A percentile compares a stretch with the other conserved stretches of the same genome.
These are phyloP conservation scores for Heritiera littoralis DNA, from an alignment of 345 rosid species.

Conservation along the genomic window DNA sequence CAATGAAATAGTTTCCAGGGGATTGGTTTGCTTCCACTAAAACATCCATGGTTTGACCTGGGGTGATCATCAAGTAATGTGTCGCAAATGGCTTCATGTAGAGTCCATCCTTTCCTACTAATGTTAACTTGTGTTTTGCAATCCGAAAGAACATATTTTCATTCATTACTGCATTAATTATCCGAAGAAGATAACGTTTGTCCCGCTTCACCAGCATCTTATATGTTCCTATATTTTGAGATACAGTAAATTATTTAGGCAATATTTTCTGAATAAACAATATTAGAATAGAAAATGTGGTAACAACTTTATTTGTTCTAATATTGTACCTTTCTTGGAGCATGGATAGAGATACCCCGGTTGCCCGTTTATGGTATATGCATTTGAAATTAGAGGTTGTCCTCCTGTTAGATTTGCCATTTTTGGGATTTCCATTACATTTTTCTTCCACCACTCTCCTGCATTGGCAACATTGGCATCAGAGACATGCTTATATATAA, in stretches of 20 bases:
- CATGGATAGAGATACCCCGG: slow-evolving; percentile 42
- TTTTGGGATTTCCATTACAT: slow-evolving; percentile 30
- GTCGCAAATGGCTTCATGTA: slow-evolving; percentile 47
- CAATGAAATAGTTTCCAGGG: slow-evolving; percentile 48
- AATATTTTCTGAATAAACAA: neutral
- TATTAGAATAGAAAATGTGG: too few relatives aligned
- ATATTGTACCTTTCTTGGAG: slow-evolving; percentile 29
- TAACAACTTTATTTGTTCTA: neutral
- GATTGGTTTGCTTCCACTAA: slow-evolving; percentile 49
- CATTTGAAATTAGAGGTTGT: slow-evolving; percentile 36
- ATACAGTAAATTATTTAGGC: neutral
- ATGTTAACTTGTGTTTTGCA: slow-evolving; percentile 42
- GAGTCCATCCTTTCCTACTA: slow-evolving; percentile 46
- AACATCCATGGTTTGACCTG: slow-evolving; percentile 60
- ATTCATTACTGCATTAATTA: slow-evolving; percentile 36
- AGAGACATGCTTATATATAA: neutral
- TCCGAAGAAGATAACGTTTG: slow-evolving; percentile 46
- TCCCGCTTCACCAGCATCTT: slow-evolving; percentile 35
- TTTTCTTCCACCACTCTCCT: slow-evolving; percentile 47
- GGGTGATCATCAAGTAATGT: slow-evolving; percentile 45
- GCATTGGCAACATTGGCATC: neutral
- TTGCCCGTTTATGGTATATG: slow-evolving; percentile 45
- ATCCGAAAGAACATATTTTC: slow-evolving; percentile 39
- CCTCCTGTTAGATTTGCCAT: slow-evolving; percentile 23
- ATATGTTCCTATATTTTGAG: slow-evolving; percentile 33